A percentile compares a stretch with the other conserved stretches of the same genome.
Conservation (phyloP, 805 yeast species). For the Candida stauntonica region DNA sequence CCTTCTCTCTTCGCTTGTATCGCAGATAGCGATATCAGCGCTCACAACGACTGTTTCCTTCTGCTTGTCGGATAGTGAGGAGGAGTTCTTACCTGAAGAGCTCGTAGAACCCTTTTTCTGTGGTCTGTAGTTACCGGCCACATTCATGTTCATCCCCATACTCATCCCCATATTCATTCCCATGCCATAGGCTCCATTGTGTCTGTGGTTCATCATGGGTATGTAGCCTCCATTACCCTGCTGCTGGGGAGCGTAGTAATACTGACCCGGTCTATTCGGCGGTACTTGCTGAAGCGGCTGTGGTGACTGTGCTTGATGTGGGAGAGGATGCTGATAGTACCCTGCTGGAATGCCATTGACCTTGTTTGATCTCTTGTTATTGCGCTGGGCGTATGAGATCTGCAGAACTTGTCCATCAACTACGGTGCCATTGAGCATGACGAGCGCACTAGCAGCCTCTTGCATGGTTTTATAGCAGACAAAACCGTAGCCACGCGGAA, state of each 20-base stretch:
- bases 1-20: conserved; percentile 8
- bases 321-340: neutral
- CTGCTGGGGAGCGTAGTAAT: conserved; percentile 5
- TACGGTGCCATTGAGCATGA: conserved; percentile 56
- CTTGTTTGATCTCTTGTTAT: conserved; percentile 36
- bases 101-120: too few species aligned
- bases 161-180: conserved; percentile 3
- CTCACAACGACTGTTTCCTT: conserved; percentile 7
- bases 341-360: neutral
- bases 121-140: too few species aligned
- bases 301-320: neutral
- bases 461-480: conserved; percentile 61
- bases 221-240: too few species aligned
- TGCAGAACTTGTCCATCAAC: conserved; percentile 48
- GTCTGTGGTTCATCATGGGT: neutral
- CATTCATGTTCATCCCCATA: neutral
- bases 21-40: conserved; percentile 8
- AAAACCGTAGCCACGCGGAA: conserved; percentile 73
- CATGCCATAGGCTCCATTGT: too few species aligned
- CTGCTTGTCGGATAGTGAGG: conserved; percentile 4
- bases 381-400: conserved; percentile 74
- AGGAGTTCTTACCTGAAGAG: neutral
- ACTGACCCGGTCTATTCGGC: conserved; percentile 1
- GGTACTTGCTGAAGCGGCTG: neutral
- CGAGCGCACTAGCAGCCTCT: conserved; percentile 62